Evolutionary conservation across 108 stramenopile genomes (phyloP).

Genomic region (Discostella pseudostelligera): DNA sequence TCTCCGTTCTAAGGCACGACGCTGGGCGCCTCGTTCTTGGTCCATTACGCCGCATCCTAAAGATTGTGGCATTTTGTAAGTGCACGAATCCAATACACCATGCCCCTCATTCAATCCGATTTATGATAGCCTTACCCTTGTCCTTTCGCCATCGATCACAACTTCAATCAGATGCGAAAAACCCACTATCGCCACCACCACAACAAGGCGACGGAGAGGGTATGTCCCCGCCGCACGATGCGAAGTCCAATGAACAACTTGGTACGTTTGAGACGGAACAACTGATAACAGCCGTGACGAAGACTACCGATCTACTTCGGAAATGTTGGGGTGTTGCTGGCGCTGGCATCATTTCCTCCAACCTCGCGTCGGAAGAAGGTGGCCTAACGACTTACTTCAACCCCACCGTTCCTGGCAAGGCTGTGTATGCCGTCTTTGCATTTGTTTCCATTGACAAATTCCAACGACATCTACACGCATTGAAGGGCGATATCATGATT

Average conservation of each 20-base stretch:
- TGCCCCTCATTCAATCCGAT: not conserved
- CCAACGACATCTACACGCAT: slow-evolving; percentile 70
- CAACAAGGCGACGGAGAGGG: slow-evolving; percentile 20
- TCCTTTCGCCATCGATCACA: not conserved
- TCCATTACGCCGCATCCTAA: slow-evolving; percentile 79
- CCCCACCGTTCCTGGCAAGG: slow-evolving; percentile 86
- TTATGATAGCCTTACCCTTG: not conserved
- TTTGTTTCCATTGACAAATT: slow-evolving; percentile 93
- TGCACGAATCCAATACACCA: slow-evolving; percentile 4
- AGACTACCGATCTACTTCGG: slow-evolving; percentile 91
- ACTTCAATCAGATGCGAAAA: slow-evolving; percentile 54
- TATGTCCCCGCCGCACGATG: too few species aligned
- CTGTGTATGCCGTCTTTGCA: slow-evolving; percentile 91
- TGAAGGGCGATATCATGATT: slow-evolving; percentile 93
- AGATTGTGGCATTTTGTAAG: slow-evolving; percentile 80
- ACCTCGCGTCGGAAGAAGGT: slow-evolving; percentile 79
- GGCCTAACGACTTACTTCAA: slow-evolving; percentile 82
- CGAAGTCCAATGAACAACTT: slow-evolving; percentile 44
- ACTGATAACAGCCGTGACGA: slow-evolving; percentile 87
- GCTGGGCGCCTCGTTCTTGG: slow-evolving; percentile 72
- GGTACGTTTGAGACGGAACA: slow-evolving; percentile 92
- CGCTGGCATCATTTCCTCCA: slow-evolving; percentile 94
- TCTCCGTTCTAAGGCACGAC: slow-evolving; percentile 66
- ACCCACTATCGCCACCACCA: slow-evolving; percentile 57
- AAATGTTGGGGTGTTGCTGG: slow-evolving; percentile 98